phyloP scores from a whole-genome alignment of 2,329 filamentous ascomycete genomes.

The Acephala macrosclerotiorum region DNA sequence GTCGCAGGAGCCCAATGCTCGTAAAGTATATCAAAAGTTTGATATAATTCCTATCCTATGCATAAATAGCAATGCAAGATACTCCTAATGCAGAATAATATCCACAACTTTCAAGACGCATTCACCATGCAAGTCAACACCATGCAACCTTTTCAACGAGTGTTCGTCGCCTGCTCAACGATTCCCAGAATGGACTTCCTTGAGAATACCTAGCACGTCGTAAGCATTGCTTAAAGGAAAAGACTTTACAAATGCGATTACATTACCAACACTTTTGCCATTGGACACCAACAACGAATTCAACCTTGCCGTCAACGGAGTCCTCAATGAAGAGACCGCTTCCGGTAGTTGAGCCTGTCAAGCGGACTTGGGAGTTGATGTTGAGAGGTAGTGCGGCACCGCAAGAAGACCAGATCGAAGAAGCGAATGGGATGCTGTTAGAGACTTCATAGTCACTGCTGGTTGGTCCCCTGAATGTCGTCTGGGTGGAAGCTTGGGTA shows the following conservation, averaged over 20 bases:
- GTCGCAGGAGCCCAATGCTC: background rate
- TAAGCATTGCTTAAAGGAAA: conserved; percentile 2
- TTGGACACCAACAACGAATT: conserved; percentile 49
- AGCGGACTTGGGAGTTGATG: conserved; percentile 59
- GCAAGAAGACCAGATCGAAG: conserved; percentile 60
- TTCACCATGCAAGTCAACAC: background rate
- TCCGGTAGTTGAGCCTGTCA: conserved; percentile 43
- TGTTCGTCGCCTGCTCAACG: background rate
- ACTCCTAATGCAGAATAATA: conserved; percentile 3
- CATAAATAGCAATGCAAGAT: conserved; percentile 1
- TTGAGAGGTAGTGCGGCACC: conserved; percentile 57
- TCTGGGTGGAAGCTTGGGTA: conserved; percentile 47
- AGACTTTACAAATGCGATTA: background rate
- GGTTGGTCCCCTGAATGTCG: conserved; percentile 52
- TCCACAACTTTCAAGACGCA: background rate
- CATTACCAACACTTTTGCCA: conserved; percentile 44
- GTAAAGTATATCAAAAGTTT: conserved; percentile 27
- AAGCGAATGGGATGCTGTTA: conserved; percentile 53
- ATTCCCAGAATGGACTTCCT: background rate
- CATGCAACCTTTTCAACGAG: conserved; percentile 16
- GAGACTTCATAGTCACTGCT: conserved; percentile 49
- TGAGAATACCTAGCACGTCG: background rate
- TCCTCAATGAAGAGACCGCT: conserved; percentile 54
- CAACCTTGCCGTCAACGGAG: conserved; percentile 57
- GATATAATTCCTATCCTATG: conserved; percentile 29